Base-by-base conservation (phyloP, 2,329 filamentous ascomycete species). In the Paecilomyces niveus region DNA sequence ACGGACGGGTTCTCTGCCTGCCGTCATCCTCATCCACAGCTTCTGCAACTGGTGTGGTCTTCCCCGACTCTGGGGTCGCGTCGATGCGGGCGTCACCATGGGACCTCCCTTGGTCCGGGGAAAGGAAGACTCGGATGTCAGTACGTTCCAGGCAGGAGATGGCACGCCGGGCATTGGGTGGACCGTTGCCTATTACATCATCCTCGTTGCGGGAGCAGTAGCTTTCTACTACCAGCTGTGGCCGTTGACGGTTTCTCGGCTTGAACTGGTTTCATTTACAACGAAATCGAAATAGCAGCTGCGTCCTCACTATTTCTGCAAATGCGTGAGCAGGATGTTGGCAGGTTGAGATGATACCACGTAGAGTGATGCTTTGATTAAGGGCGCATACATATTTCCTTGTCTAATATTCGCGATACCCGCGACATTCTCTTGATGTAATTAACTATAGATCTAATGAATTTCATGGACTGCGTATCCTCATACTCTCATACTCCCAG, bases 1-100 rank as follows among this genome's bases (percentile, higher is more conserved):
- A 21, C 86, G 93, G 35, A 95, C 92, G 0, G 92, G 91, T 3
- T 95, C 89, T 54, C 76, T 97, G 45, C 81, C 87, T 49, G 87
- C 89, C 11, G 88, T 88, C 32, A 86, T 93, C 56, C 70, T 87
- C 21, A 87, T 90, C 4, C 94, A 99, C 70, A 83, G 85, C 9
- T 94, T 97, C 70, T 99, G 94, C 78, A 99, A 99, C 71, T 89
- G 84, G 78, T 89, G 92, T 82, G 94, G 94, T 7, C 78, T 97
- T 54, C 94, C 94, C 22, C 83, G 92, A 6, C 76, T 97, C 59
- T 96, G 89, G 86, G 93, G 94, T 0, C 79, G 83, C 8, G 84
- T 97, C 3, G 83, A 87, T 65, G 83, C 75, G 3, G 73, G 70
- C 3, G 70, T 76, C 29, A 72, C 73, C 15, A 73, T 77, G 13